Percentiles rank a stretch among this genome's conserved stretches.
Evolutionary conservation across 148 eudicot species (phyloP).

Genomic region (Vaccinium corymbosum): DNA sequence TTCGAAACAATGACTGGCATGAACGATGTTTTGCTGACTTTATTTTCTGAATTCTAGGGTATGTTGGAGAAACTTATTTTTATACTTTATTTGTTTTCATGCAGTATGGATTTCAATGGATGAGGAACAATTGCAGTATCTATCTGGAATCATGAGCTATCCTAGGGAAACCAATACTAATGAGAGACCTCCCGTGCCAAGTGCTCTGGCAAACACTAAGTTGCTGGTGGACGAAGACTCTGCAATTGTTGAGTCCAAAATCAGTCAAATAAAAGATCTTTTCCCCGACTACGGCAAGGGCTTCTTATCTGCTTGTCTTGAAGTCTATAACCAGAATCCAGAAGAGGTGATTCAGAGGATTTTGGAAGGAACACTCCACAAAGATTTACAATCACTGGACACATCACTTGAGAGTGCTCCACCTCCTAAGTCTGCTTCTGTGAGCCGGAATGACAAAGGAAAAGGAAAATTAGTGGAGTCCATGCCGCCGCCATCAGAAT

Average conservation of each 20-base stretch:
- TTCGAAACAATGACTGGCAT: not conserved
- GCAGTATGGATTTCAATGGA: conserved; percentile 83
- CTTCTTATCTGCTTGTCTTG: conserved; percentile 80
- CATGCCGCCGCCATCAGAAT: conserved; percentile 17
- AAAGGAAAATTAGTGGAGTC: conserved; percentile 61
- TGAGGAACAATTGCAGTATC: conserved; percentile 61
- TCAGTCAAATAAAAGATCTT: conserved; percentile 87
- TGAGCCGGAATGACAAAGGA: conserved; percentile 59
- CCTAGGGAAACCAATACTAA: conserved; percentile 30
- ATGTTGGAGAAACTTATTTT: conserved; percentile 16
- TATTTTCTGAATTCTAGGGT: not conserved
- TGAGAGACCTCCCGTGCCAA: conserved; percentile 23
- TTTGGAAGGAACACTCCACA: conserved; percentile 81
- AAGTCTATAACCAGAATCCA: conserved; percentile 77
- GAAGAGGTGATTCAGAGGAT: conserved; percentile 94
- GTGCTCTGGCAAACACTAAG: conserved; percentile 27
- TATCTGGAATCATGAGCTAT: conserved; percentile 48
- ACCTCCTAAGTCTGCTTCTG: conserved; percentile 44
- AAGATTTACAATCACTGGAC: conserved; percentile 65
- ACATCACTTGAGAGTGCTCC: conserved; percentile 45
- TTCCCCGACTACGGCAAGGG: conserved; percentile 94
- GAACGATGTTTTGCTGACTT: not conserved
- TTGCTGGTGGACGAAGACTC: conserved; percentile 58
- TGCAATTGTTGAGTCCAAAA: conserved; percentile 70
- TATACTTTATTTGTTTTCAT: conserved; percentile 15